Percentiles rank a stretch among this genome's conserved stretches.
phyloP scores from a whole-genome alignment of 768 basidiomycete genomes.

The Lentinula sp. region DNA sequence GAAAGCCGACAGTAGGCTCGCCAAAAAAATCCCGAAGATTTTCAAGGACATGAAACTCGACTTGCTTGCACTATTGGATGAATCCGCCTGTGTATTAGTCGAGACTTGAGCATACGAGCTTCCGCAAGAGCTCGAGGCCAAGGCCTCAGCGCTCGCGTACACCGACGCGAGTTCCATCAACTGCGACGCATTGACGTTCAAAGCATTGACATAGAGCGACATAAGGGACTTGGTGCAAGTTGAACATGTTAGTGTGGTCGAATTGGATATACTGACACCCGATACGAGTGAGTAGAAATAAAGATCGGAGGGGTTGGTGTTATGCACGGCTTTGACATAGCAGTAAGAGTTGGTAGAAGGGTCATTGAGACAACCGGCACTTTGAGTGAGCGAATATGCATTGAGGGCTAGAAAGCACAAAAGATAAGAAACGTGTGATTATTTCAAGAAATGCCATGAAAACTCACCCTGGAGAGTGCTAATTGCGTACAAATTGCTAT shows the following conservation, averaged over 20 bases:
- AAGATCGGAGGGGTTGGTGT: constrained; percentile 55
- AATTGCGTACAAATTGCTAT: constrained; percentile 44
- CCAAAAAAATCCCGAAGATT: neutral
- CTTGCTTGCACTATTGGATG: neutral
- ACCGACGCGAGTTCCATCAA: constrained; percentile 33
- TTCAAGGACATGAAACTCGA: neutral
- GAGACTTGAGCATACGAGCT: constrained; percentile 32
- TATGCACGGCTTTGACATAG: constrained; percentile 58
- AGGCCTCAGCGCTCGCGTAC: constrained; percentile 41
- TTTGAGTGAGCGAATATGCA: constrained; percentile 57
- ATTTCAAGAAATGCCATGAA: neutral
- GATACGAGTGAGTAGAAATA: constrained; percentile 69
- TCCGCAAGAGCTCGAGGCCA: constrained; percentile 47
- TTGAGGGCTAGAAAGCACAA: constrained; percentile 40
- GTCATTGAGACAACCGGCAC: constrained; percentile 54
- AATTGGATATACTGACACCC: constrained; percentile 46
- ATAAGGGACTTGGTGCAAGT: constrained; percentile 58
- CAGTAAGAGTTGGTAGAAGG: constrained; percentile 63
- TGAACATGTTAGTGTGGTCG: constrained; percentile 51
- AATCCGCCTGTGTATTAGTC: neutral
- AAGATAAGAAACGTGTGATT: neutral
- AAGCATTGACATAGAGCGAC: constrained; percentile 41
- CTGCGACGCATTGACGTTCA: constrained; percentile 26
- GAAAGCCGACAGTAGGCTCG: neutral
- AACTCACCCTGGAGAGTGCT: constrained; percentile 50